Base-by-base conservation (phyloP, 345 rosid species). In the Dovyalis caffra region DNA sequence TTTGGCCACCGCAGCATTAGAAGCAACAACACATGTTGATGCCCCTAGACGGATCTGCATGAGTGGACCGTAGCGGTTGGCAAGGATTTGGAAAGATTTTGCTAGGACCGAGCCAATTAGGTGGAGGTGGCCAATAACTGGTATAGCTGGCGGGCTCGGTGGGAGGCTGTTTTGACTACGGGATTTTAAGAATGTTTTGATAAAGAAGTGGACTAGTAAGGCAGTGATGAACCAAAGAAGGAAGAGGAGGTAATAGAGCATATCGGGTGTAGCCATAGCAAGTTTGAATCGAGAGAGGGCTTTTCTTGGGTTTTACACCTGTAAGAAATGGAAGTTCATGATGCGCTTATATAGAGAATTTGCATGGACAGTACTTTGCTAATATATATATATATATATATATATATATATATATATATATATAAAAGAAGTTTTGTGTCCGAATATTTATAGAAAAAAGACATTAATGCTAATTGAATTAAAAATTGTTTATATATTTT, bases 101-200 rank as follows among this genome's bases (percentile, higher is more conserved):
- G 89, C 85, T 1, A 88, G 71, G 68, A 81, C 77, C 5, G 81
- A 61, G 51, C 79, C 77, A 14, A 86, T 26, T 0, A 88, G 84
- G 58, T 84, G 86, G 73, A 87, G 85, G 77, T 88, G 91, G 65
- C 89, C 88, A 65, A 88, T 78, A 71, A 88, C n/a, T 33, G 91
- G 86, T 3, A 86, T 78, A 3, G 89, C 69, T 1, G 84, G 80
- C 0, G 89, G 91, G 79, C 83, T 81, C 0, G 91, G 91, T 12
- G 85, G 86, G 15, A 56, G 35, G 0, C 51, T 25, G 60, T 25
- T 43, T 32, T 33, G n/a, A 9, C 26, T 33, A 25, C 56, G 20
- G 3, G 21, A 45, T 62, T 64, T 82, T 0, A 68, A 56, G 66
- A 73, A 66, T 26, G 56, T 9, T 68, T 80, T 49, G 33, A 76